Conservation (phyloP, 164 flowering plant species). For the Cinnamomum chago region DNA sequence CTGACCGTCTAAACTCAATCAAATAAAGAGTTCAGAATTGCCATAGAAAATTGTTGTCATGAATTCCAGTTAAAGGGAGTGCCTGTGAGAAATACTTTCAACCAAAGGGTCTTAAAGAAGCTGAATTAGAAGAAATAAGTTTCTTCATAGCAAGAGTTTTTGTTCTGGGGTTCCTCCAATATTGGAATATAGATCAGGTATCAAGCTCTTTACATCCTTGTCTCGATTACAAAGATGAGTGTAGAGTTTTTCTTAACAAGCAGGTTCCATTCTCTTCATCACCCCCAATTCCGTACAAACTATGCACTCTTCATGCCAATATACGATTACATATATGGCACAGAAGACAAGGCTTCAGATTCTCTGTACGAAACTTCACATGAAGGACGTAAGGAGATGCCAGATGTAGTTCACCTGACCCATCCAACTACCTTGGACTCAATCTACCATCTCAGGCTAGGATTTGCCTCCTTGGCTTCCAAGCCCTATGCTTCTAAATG, state of each 20-base stretch:
- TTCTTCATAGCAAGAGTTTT: too few relatives aligned
- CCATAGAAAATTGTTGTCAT: too few relatives aligned
- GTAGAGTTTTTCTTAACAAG: too few relatives aligned
- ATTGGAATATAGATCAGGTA: too few relatives aligned
- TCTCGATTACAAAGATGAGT: too few relatives aligned
- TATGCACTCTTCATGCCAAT: slow-evolving; percentile 55
- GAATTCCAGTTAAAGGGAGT: too few relatives aligned
- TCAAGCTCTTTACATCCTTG: too few relatives aligned
- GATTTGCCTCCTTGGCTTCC: slow-evolving; percentile 59
- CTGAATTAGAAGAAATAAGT: background rate
- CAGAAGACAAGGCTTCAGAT: slow-evolving; percentile 55
- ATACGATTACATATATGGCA: slow-evolving; percentile 53
- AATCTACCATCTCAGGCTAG: slow-evolving; percentile 56
- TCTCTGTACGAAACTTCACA: slow-evolving; percentile 39
- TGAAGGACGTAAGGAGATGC: slow-evolving; percentile 29
- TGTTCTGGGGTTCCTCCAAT: too few relatives aligned
- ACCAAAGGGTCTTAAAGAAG: background rate
- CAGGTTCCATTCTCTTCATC: slow-evolving; percentile 57
- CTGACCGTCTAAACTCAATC: too few relatives aligned
- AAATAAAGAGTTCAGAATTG: too few relatives aligned
- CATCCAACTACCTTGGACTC: slow-evolving; percentile 68
- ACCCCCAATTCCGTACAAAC: slow-evolving; percentile 52
- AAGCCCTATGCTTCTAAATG: slow-evolving; percentile 51
- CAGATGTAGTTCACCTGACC: slow-evolving; percentile 62
- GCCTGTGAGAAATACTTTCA: too few relatives aligned